Evolutionary conservation across 208 protist species (phyloP).

Genomic region (Acanthamoeba rhysodes): DNA sequence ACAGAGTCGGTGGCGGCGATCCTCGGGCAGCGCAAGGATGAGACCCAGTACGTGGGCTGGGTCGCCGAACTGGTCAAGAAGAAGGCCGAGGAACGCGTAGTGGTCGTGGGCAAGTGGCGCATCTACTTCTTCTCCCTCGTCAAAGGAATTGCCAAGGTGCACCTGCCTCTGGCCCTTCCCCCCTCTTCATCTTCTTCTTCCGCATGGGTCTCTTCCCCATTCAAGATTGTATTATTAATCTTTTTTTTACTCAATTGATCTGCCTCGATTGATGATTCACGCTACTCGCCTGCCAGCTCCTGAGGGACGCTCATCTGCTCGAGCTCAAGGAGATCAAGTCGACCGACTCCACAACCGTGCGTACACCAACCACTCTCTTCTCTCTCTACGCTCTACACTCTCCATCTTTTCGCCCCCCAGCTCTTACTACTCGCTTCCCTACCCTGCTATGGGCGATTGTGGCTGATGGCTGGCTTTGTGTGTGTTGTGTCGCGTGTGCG

Average conservation of each 20-base stretch:
- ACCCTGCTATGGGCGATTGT: not conserved
- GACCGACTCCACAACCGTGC: conserved; percentile 70
- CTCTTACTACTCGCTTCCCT: not conserved
- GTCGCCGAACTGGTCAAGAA: conserved; percentile 82
- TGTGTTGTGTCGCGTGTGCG: no score
- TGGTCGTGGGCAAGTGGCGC: conserved; percentile 80
- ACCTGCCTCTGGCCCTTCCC: not conserved
- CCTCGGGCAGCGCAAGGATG: conserved; percentile 79
- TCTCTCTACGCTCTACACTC: not conserved
- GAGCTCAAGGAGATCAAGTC: conserved; percentile 81
- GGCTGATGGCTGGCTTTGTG: not conserved
- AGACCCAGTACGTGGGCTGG: conserved; percentile 62
- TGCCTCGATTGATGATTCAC: not conserved
- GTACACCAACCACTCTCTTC: not conserved
- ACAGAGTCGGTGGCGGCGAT: conserved; percentile 74
- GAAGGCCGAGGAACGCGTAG: conserved; percentile 80
- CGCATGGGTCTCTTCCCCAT: no score
- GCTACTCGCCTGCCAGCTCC: not conserved
- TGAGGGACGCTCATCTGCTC: conserved; percentile 79
- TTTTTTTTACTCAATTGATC: not conserved
- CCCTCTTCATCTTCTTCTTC: not conserved
- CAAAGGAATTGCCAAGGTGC: conserved; percentile 24
- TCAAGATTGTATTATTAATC: not conserved
- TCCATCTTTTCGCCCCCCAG: no score
- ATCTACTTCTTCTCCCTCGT: conserved; percentile 77